phyloP scores from a whole-genome alignment of 352 stramenopile genomes.

The Phytophthora pini region DNA sequence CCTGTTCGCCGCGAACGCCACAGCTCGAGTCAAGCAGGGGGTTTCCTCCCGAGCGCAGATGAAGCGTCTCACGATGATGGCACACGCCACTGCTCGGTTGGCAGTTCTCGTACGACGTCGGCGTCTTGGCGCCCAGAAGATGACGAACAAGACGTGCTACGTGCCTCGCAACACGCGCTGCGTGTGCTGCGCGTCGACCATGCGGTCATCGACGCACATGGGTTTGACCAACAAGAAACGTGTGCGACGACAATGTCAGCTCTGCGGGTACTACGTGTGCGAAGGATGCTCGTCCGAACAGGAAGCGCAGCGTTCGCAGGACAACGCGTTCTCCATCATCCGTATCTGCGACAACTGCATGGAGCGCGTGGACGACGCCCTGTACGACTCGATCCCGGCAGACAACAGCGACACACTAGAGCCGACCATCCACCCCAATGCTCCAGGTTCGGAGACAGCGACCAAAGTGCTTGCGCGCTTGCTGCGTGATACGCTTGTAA shows the following conservation, averaged over 20 bases:
- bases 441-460: slow-evolving; percentile 23
- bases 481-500: slow-evolving; percentile 41
- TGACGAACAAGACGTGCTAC: slow-evolving; percentile 22
- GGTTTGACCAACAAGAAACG: slow-evolving; percentile 37
- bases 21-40: slow-evolving; percentile 16
- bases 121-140: slow-evolving; percentile 51
- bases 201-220: slow-evolving; percentile 35
- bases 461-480: slow-evolving; percentile 34
- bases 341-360: slow-evolving; percentile 46
- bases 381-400: slow-evolving; percentile 40
- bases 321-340: slow-evolving; percentile 24
- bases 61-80: slow-evolving; percentile 38
- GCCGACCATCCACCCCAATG: slow-evolving; percentile 21
- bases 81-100: slow-evolving; percentile 33
- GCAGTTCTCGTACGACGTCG: slow-evolving; percentile 48
- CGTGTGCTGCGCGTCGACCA: slow-evolving; percentile 42
- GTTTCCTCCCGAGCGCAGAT: slow-evolving; percentile 31
- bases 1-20: slow-evolving; percentile 8
- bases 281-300: slow-evolving; percentile 46
- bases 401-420: slow-evolving; percentile 21
- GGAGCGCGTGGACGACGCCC: slow-evolving; percentile 40
- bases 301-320: slow-evolving; percentile 30
- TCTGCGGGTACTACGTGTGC: slow-evolving; percentile 62
- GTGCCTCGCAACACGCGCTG: slow-evolving; percentile 47
- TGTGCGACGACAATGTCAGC: slow-evolving; percentile 38